Conservation (phyloP, 805 yeast genomes). For the Starmerella khaoyaiensis region DNA sequence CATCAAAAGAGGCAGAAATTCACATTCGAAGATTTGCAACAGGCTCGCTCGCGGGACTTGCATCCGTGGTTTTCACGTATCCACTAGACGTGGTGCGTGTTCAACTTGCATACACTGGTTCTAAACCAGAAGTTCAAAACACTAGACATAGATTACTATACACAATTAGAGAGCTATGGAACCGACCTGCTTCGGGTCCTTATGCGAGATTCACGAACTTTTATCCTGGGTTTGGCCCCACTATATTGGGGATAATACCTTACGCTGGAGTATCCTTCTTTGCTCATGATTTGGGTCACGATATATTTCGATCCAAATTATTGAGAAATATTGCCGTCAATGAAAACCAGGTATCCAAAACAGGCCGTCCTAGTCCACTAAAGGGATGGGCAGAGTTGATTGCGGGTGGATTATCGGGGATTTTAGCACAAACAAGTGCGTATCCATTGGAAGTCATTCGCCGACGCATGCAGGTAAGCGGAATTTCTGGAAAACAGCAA, state of each 20-base stretch:
- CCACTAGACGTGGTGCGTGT: conserved; percentile 87
- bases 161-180: conserved; percentile 25
- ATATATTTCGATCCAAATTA: conserved; percentile 52
- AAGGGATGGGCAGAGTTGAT: conserved; percentile 81
- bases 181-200: conserved; percentile 15
- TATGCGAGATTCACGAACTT: conserved; percentile 38
- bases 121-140: conserved; percentile 29
- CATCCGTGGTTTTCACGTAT: conserved; percentile 77
- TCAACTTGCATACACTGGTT: conserved; percentile 61
- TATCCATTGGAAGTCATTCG: conserved; percentile 93
- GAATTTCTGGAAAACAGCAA: conserved; percentile 28
- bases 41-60: conserved; percentile 82
- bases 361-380: conserved; percentile 37
- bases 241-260: conserved; percentile 90
- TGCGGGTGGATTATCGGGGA: conserved; percentile 95
- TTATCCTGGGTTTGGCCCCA: conserved; percentile 88
- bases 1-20: conserved; percentile 61
- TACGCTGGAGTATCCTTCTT: conserved; percentile 96
- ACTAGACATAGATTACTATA: conserved; percentile 23
- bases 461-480: conserved; percentile 81
- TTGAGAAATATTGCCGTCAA: conserved; percentile 38
- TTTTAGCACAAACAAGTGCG: conserved; percentile 89
- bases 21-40: conserved; percentile 68
- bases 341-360: not conserved
- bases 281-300: conserved; percentile 86